Base-by-base conservation (phyloP, 768 basidiomycete species). In the Hypsizygus marmoreus region DNA sequence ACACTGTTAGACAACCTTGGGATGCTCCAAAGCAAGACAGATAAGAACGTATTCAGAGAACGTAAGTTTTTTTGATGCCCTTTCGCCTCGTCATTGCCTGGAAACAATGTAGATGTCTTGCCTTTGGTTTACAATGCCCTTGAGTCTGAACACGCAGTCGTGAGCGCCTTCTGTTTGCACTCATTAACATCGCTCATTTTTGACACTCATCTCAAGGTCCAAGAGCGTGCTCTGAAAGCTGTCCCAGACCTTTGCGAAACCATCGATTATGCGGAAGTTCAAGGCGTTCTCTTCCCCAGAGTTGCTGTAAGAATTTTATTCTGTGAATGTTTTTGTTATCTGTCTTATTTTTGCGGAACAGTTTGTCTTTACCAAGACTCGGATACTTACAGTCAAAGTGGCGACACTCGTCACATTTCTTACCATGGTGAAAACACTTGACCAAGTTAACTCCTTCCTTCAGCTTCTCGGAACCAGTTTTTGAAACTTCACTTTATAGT, bases 41-140 rank as follows among this genome's bases (percentile, higher is more conserved):
- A 89, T 43, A 91, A 93, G 51, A 68, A 67, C 8, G 79, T 88
- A 3, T 98, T 98, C 66, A 76, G 90, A 55, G 93, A 95, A 66
- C 88, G 94, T 97, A 53, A 59, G 88, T 75, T 7, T 9, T 25
- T 41, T 49, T 6, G 20, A 36, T 37, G n/a, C 28, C 26, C 2
- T 28, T 32, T 12, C n/a, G 25, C 40, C 14, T 19, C 8, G 14
- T 30, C 50, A 16, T 39, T 56, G 16, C 58, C 44, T n/a, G n/a
- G 28, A 12, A 26, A 17, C 13, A 40, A n/a, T 36, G 3, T 60
- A 97, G 95, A 93, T 72, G 91, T 99, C n/a, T 76, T 99, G 51
- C 92, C 94, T 0, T 75, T 99, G 29, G 89, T 99, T 13, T 99
- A 99, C 63, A 91, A 91, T 61, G 93, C 97, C 1, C 73, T 99